Percentiles rank a stretch among this genome's conserved stretches.
These are phyloP conservation scores for Pythium brassicae DNA, from an alignment of 352 stramenopile genomes.

Conservation along the genomic window DNA sequence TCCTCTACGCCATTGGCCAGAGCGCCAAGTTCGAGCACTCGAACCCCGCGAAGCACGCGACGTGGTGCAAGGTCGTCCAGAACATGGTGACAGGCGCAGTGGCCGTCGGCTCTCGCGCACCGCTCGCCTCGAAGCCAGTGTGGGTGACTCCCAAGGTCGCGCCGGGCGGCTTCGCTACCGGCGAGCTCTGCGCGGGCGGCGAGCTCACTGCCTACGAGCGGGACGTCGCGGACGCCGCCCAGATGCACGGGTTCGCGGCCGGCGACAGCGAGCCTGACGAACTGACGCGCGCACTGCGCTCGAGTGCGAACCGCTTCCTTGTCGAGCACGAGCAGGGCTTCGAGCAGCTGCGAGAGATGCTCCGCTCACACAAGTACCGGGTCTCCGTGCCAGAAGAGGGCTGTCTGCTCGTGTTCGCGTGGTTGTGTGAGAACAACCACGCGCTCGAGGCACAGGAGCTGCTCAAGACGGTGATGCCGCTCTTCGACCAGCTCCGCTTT, in stretches of 20 bases:
- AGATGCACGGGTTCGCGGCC: background rate
- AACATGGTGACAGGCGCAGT: conserved; percentile 12
- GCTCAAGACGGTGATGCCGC: conserved; percentile 7
- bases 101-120: conserved; percentile 3
- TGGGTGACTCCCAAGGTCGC: conserved; percentile 18
- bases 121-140: conserved; percentile 1
- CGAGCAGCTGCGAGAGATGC: conserved; percentile 6
- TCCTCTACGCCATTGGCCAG: conserved; percentile 12
- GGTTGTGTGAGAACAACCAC: conserved; percentile 11
- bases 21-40: conserved; percentile 3
- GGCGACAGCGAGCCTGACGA: background rate
- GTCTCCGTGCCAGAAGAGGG: conserved; percentile 16
- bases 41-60: conserved; percentile 5
- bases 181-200: conserved; percentile 2
- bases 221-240: conserved; percentile 4
- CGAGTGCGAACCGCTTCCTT: conserved; percentile 1
- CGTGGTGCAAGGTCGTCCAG: conserved; percentile 6
- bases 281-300: background rate
- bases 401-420: conserved; percentile 17
- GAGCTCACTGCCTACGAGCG: conserved; percentile 1
- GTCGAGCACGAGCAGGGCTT: conserved; percentile 2
- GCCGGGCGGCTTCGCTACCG: conserved; percentile 12
- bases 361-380: conserved; percentile 18
- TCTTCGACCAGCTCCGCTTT: conserved; percentile 16
- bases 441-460: conserved; percentile 6